Percentiles rank a stretch among this genome's conserved stretches.
These are phyloP conservation scores for Alternaria triticimaculans DNA, from an alignment of 2,329 filamentous ascomycete genomes.

Conservation along the genomic window DNA sequence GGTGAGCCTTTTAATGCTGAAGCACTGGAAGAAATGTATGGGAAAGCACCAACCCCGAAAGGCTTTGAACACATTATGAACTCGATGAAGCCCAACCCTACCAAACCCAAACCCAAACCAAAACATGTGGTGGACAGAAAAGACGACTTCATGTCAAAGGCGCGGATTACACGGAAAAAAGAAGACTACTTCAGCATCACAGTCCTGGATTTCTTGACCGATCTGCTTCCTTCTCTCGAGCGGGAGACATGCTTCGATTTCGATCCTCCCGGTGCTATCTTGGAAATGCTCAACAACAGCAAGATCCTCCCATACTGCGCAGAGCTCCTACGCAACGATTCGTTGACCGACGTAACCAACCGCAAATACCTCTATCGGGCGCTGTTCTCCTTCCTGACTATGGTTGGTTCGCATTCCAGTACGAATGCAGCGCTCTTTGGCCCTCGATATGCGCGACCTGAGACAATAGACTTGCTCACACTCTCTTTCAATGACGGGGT, in stretches of 20 bases:
- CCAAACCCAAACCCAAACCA: not conserved
- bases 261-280: conserved; percentile 37
- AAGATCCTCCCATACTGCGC: conserved; percentile 48
- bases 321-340: conserved; percentile 52
- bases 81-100: not conserved
- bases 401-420: conserved; percentile 41
- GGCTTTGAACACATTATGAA: not conserved
- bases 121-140: not conserved
- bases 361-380: conserved; percentile 47
- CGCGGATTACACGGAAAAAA: conserved; percentile 14
- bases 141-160: conserved; percentile 6
- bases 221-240: conserved; percentile 35
- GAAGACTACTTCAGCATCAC: conserved; percentile 18
- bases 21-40: not conserved
- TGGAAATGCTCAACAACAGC: conserved; percentile 46
- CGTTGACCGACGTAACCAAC: conserved; percentile 46
- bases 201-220: conserved; percentile 23
- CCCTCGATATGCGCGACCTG: conserved; percentile 44
- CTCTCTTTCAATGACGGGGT: conserved; percentile 36
- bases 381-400: conserved; percentile 51
- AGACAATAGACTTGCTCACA: conserved; percentile 46
- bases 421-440: conserved; percentile 38
- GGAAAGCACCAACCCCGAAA: not conserved
- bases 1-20: not conserved
- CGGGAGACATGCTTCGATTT: conserved; percentile 34